Conservation (phyloP, 1,284 basidiomycete genomes). For the Grifola frondosa region DNA sequence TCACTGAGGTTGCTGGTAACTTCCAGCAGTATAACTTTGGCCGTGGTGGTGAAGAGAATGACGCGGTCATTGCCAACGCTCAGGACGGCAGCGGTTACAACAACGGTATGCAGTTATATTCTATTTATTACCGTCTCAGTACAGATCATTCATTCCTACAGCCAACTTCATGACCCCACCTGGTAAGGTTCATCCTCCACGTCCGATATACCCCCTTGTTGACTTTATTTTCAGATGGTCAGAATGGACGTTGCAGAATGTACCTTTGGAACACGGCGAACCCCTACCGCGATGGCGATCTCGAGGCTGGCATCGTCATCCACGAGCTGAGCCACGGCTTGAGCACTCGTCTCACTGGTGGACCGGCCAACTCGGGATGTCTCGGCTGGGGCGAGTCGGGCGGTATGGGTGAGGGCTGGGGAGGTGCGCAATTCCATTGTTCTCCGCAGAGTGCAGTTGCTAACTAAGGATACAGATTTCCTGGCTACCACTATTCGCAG, state of each 20-base stretch:
- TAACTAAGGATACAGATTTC: conserved; percentile 53
- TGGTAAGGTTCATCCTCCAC: too few relatives aligned
- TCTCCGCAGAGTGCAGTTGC: too few relatives aligned
- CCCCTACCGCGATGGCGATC: conserved; percentile 91
- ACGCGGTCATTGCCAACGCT: conserved; percentile 92
- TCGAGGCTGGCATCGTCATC: conserved; percentile 93
- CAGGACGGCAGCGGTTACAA: conserved; percentile 94
- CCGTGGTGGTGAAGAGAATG: conserved; percentile 81
- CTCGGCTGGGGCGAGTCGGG: conserved; percentile 95
- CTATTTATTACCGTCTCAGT: neutral
- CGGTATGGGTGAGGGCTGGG: conserved; percentile 97
- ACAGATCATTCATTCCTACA: neutral
- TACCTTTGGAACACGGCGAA: conserved; percentile 91
- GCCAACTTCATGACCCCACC: conserved; percentile 82
- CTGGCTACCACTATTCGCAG: conserved; percentile 84
- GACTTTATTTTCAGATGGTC: too few relatives aligned
- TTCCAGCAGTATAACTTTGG: conserved; percentile 98
- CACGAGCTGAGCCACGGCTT: conserved; percentile 90
- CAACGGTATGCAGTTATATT: conserved; percentile 46
- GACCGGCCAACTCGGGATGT: conserved; percentile 89
- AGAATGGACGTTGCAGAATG: conserved; percentile 92
- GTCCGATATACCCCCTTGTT: too few relatives aligned
- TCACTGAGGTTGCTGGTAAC: conserved; percentile 90
- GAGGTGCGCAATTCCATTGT: conserved; percentile 44
- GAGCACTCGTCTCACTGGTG: conserved; percentile 92